These are phyloP conservation scores for Xylariaceae sp. DNA, from an alignment of 2,329 filamentous ascomycete genomes.

Conservation along the genomic window DNA sequence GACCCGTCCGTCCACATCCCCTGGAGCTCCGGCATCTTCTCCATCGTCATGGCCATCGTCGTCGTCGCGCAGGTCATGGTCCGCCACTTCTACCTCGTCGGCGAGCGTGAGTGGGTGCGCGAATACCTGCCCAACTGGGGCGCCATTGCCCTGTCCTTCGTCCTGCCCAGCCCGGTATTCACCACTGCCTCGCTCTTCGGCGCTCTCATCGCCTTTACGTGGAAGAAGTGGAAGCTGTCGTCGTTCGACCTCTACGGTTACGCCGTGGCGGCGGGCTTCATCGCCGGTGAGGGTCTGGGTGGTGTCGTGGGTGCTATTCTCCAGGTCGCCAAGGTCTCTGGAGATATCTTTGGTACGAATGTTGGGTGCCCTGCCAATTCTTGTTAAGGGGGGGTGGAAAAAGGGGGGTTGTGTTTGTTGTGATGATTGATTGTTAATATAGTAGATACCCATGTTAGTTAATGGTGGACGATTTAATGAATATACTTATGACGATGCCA, in stretches of 20 bases:
- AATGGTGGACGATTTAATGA: slow-evolving; percentile 10
- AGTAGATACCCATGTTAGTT: slow-evolving; percentile 13
- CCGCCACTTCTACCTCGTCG: slow-evolving; percentile 50
- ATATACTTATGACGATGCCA: slow-evolving; percentile 11
- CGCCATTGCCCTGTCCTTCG: slow-evolving; percentile 53
- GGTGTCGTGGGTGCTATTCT: slow-evolving; percentile 51
- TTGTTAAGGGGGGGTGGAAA: slow-evolving; percentile 21
- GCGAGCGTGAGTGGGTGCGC: slow-evolving; percentile 48
- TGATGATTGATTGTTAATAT: slow-evolving; percentile 2
- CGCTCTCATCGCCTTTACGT: slow-evolving; percentile 45
- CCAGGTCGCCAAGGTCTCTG: slow-evolving; percentile 32
- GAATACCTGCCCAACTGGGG: slow-evolving; percentile 58
- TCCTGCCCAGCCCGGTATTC: slow-evolving; percentile 52
- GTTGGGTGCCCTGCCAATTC: slow-evolving; percentile 30
- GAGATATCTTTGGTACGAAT: slow-evolving; percentile 31
- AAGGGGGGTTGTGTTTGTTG: not conserved
- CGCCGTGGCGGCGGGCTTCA: slow-evolving; percentile 54
- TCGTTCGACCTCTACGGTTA: slow-evolving; percentile 55
- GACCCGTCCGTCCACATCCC: slow-evolving; percentile 52
- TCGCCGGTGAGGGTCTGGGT: slow-evolving; percentile 58
- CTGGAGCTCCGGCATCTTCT: slow-evolving; percentile 49
- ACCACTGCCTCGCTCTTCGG: slow-evolving; percentile 55
- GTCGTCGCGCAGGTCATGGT: slow-evolving; percentile 47
- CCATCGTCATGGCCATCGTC: slow-evolving; percentile 49
- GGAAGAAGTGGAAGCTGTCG: slow-evolving; percentile 48